Evolutionary conservation across 805 yeast species (phyloP).

Genomic region (Pichia pseudocactophila): DNA sequence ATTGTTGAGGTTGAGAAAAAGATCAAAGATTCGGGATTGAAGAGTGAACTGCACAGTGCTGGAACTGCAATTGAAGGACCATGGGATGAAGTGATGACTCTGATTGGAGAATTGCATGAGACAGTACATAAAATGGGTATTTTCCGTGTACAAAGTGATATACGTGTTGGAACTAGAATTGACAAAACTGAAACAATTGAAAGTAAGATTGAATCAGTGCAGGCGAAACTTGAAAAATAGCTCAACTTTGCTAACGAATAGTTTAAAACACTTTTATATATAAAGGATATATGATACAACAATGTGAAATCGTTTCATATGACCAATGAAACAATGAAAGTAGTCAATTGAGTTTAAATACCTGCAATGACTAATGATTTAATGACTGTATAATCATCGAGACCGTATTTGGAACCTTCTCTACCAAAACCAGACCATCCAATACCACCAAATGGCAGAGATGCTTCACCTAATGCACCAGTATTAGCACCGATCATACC

Average conservation of each 20-base stretch:
- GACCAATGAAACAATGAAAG: too few species aligned
- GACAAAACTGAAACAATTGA: constrained; percentile 47
- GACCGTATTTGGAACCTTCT: constrained; percentile 69
- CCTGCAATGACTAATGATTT: constrained; percentile 55
- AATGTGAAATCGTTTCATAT: too few species aligned
- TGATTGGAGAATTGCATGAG: constrained; percentile 69
- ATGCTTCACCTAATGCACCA: constrained; percentile 59
- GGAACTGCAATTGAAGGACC: constrained; percentile 85
- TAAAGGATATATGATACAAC: constrained; percentile 29
- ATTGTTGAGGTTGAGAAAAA: constrained; percentile 61
- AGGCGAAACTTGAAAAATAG: constrained; percentile 25
- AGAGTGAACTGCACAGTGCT: constrained; percentile 76
- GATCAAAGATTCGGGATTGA: constrained; percentile 52
- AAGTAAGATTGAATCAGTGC: constrained; percentile 63
- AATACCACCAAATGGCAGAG: constrained; percentile 72
- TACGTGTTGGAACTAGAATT: neutral
- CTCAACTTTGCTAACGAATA: too few species aligned
- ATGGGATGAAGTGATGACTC: constrained; percentile 79
- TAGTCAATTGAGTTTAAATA: constrained; percentile 29
- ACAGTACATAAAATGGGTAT: constrained; percentile 45
- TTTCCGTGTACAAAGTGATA: neutral
- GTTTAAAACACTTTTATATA: too few species aligned
- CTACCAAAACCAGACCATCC: constrained; percentile 75
- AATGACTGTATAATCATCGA: constrained; percentile 61
- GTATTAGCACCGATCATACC: constrained; percentile 84